Evolutionary conservation across 1,139 yeast genomes (phyloP), one percentile per base, ranked within the genome.

Genomic region (Suhomyces bokatorum): DNA sequence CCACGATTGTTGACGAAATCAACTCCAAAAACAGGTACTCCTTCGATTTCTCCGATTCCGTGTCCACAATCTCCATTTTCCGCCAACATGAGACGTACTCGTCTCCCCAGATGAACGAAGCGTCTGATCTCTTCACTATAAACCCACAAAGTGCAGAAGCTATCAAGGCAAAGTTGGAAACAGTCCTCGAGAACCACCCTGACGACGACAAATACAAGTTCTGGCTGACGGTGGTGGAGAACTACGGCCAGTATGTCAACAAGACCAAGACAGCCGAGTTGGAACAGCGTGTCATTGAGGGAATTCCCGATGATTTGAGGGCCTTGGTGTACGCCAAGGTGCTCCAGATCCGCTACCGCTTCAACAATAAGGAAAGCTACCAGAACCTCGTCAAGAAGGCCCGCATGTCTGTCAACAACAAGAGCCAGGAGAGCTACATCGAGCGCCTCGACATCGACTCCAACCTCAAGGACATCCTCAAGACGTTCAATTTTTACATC

Each of bases 61-160:
- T 67, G 11, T 63, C 71, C 5, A 56, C 60, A 35, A 60, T 70
- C 14, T 59, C 67, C n/a, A 49, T 63, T 14, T 57, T 60, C 31
- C 56, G 77, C 47, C 77, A 73, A 47, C 52, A 58, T 40, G 73
- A 70, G 40, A 36, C 58, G 5, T 69, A 66, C 45, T 50, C 57
- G 7, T 56, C 66, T n/a, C 70, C 72, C 3, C 55, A 49, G 28
- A 61, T 70, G 64, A 69, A 70, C 47, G 74, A 73, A 46, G 57
- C 62, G 17, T 64, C 71, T 6, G 77, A 72, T 36, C 55, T 55
- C 35, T 57, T 58, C 45, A 43, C 51, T 4, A 32, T 50, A 32
- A 51, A 48, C 35, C 34, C 40, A 34, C 29, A 36, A 9, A 38
- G 43, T n/a, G 20, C 34, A 7, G 49, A 45, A 7, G 24, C 26